phyloP scores from a whole-genome alignment of 2,329 filamentous ascomycete species.

The Trichoderma harzianum region DNA sequence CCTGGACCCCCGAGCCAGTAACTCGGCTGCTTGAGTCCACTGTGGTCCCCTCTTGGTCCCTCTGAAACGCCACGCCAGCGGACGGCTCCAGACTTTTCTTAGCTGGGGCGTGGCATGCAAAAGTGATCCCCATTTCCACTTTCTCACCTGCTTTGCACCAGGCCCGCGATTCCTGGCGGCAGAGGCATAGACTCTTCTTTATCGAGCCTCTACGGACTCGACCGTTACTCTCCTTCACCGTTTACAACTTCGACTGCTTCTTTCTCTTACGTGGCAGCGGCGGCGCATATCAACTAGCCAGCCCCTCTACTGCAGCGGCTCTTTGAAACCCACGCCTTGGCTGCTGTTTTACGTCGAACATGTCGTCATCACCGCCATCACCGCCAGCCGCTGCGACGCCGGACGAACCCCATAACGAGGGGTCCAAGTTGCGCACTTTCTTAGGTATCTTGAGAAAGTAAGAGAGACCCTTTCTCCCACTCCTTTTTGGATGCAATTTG shows the following conservation, averaged over 20 bases:
- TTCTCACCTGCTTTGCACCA: conserved; percentile 6
- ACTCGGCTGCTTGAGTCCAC: neutral
- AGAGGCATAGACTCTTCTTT: neutral
- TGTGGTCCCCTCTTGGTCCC: neutral
- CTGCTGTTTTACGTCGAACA: conserved; percentile 20
- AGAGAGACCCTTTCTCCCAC: conserved; percentile 31
- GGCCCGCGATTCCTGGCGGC: neutral
- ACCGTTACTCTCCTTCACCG: neutral
- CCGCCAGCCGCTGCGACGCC: conserved; percentile 33
- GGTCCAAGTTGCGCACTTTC: conserved; percentile 86
- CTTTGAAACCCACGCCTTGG: neutral
- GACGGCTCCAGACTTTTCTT: conserved; percentile 6
- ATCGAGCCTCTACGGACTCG: neutral
- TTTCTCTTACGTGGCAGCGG: neutral
- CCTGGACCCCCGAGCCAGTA: neutral
- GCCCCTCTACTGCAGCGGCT: neutral
- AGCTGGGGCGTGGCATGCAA: neutral
- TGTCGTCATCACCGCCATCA: conserved; percentile 37
- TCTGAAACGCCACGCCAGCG: conserved; percentile 7
- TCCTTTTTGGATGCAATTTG: neutral
- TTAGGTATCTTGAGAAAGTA: conserved; percentile 84
- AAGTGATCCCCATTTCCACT: neutral
- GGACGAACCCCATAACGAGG: conserved; percentile 64
- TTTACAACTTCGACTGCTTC: neutral
- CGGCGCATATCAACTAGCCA: neutral